Conservation (phyloP, 805 yeast species). For the Saccharomycopsis synnaedendra region DNA sequence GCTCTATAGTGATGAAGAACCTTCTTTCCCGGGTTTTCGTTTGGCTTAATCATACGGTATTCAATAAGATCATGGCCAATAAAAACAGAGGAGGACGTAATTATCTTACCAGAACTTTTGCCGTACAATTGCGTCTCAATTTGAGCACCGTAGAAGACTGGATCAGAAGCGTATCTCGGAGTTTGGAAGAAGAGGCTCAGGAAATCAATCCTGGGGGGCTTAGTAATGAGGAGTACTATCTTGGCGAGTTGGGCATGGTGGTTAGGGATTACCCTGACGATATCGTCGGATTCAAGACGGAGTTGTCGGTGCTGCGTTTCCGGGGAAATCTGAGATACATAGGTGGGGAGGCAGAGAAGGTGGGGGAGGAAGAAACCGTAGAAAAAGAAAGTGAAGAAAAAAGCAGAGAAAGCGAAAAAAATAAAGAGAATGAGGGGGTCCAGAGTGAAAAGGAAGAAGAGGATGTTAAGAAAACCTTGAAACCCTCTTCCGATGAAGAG, state of each 20-base stretch:
- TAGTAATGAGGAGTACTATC: constrained; percentile 7
- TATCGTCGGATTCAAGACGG: constrained; percentile 18
- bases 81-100: constrained; percentile 29
- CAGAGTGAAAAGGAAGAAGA: neutral
- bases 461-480: neutral
- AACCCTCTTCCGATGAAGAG: neutral
- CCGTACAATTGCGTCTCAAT: constrained; percentile 83
- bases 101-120: constrained; percentile 69
- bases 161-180: constrained; percentile 41
- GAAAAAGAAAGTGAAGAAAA: neutral
- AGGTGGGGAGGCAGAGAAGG: neutral
- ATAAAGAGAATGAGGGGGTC: neutral
- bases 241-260: constrained; percentile 2
- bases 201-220: constrained; percentile 6
- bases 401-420: neutral
- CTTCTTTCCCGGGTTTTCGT: constrained; percentile 61
- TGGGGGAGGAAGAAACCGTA: constrained; percentile 1
- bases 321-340: constrained; percentile 10
- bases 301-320: constrained; percentile 23
- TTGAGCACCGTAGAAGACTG: constrained; percentile 86
- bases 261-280: constrained; percentile 24
- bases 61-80: constrained; percentile 59
- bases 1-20: constrained; percentile 67
- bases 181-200: constrained; percentile 17
- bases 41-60: constrained; percentile 62